These are phyloP conservation scores for Kokia cookei DNA, from an alignment of 441 rosid species.

Conservation along the genomic window DNA sequence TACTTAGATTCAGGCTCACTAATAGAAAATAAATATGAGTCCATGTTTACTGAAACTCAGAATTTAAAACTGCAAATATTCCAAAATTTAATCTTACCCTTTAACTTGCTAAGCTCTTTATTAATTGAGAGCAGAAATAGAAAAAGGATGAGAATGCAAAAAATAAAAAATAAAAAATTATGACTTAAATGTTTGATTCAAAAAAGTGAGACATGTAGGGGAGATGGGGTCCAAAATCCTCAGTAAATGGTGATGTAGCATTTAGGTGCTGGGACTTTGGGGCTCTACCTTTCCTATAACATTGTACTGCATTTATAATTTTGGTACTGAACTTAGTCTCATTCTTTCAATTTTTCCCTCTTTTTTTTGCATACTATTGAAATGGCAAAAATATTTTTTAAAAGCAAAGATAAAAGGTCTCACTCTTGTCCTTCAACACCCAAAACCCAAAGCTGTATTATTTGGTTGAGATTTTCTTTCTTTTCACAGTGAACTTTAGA, in stretches of 20 bases:
- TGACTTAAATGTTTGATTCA: conserved; percentile 10
- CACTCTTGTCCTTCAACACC: not conserved
- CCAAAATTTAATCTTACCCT: too few species aligned
- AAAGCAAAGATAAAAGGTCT: not conserved
- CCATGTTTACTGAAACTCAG: too few species aligned
- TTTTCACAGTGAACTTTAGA: not conserved
- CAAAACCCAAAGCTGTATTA: not conserved
- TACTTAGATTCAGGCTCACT: too few species aligned
- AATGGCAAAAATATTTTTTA: not conserved
- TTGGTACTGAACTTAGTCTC: not conserved
- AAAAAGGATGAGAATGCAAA: conserved; percentile 19
- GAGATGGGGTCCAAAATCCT: conserved; percentile 33
- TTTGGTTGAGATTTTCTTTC: not conserved
- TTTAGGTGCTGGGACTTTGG: conserved; percentile 16
- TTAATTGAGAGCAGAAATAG: conserved; percentile 7
- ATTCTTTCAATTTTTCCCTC: not conserved
- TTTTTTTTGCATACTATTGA: not conserved
- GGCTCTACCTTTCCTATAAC: conserved; percentile 7
- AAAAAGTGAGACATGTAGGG: conserved; percentile 23
- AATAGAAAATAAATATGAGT: too few species aligned
- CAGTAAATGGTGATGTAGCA: conserved; percentile 17
- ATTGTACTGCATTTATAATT: conserved; percentile 6
- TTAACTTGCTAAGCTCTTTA: too few species aligned
- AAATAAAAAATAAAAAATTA: conserved; percentile 25
- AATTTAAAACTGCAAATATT: too few species aligned